Evolutionary conservation across 164 flowering plant genomes (phyloP).

Genomic region (Nymphaea colorata): DNA sequence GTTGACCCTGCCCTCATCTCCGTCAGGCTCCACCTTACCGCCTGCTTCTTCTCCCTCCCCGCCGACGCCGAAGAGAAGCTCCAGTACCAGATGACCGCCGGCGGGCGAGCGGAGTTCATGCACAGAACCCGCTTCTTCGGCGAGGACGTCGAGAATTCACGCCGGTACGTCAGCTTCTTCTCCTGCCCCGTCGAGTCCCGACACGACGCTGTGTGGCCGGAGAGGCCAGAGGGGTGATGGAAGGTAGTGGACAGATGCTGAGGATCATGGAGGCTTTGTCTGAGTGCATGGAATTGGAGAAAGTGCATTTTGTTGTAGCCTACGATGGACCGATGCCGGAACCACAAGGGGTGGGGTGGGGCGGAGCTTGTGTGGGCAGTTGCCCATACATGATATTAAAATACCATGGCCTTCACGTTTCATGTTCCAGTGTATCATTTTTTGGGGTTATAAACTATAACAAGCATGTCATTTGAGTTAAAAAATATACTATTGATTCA

Average conservation of each 20-base stretch:
- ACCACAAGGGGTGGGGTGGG: too few relatives aligned
- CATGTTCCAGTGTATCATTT: too few relatives aligned
- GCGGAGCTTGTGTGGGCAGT: too few relatives aligned
- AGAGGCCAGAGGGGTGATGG: constrained; percentile 12
- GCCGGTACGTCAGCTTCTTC: constrained; percentile 5
- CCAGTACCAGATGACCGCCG: constrained; percentile 66
- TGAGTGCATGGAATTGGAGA: constrained; percentile 75
- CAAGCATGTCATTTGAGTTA: too few relatives aligned
- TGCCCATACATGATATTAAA: too few relatives aligned
- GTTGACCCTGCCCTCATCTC: constrained; percentile 18
- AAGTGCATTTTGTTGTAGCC: constrained; percentile 6
- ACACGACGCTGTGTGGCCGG: constrained; percentile 18
- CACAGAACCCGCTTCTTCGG: constrained; percentile 68
- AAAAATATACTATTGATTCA: too few relatives aligned
- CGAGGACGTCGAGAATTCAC: constrained; percentile 5
- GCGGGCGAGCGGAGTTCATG: constrained; percentile 75
- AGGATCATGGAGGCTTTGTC: constrained; percentile 54
- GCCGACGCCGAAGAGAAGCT: constrained; percentile 79
- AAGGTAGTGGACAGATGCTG: constrained; percentile 20
- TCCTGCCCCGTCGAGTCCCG: constrained; percentile 3
- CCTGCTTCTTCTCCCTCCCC: constrained; percentile 64
- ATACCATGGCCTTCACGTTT: too few relatives aligned
- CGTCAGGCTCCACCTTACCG: constrained; percentile 48
- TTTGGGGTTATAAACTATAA: too few relatives aligned
- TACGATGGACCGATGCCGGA: too few relatives aligned